Percentiles rank a stretch among this genome's conserved stretches.
Conservation (phyloP, 2,329 filamentous ascomycete species). For the Rutstroemia sydowiana region DNA sequence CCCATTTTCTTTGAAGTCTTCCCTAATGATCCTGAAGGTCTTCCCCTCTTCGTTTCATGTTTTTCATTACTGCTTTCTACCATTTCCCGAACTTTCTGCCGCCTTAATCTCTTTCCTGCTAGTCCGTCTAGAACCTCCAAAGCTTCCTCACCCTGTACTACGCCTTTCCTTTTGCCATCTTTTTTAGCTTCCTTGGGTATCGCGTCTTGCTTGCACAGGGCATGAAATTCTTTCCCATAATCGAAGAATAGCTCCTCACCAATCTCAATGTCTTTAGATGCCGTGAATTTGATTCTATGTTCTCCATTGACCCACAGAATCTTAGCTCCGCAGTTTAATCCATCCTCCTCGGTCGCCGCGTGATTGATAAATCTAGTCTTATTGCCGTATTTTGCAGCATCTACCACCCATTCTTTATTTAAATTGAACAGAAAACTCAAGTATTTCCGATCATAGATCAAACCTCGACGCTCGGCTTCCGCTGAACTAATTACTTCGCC, state of each 20-base stretch:
- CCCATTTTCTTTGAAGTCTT: constrained; percentile 13
- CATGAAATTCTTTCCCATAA: constrained; percentile 66
- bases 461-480: constrained; percentile 26
- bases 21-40: constrained; percentile 1
- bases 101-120: constrained; percentile 9
- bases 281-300: constrained; percentile 68
- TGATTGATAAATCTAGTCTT: constrained; percentile 82
- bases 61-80: not conserved
- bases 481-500: constrained; percentile 57
- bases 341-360: constrained; percentile 52
- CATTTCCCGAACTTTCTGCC: not conserved
- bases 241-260: constrained; percentile 79
- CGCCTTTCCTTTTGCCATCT: constrained; percentile 17
- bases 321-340: constrained; percentile 56
- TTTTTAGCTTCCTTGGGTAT: constrained; percentile 14
- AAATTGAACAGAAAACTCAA: constrained; percentile 45
- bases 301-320: constrained; percentile 69
- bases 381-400: constrained; percentile 71
- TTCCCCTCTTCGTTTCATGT: constrained; percentile 4
- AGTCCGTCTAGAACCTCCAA: constrained; percentile 22
- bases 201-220: not conserved
- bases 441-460: constrained; percentile 32
- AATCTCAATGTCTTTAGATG: constrained; percentile 55
- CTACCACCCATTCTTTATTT: constrained; percentile 47
- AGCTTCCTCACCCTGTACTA: constrained; percentile 18